These are phyloP conservation scores for Trametes sp. DNA, from an alignment of 1,284 basidiomycete genomes.

Conservation along the genomic window DNA sequence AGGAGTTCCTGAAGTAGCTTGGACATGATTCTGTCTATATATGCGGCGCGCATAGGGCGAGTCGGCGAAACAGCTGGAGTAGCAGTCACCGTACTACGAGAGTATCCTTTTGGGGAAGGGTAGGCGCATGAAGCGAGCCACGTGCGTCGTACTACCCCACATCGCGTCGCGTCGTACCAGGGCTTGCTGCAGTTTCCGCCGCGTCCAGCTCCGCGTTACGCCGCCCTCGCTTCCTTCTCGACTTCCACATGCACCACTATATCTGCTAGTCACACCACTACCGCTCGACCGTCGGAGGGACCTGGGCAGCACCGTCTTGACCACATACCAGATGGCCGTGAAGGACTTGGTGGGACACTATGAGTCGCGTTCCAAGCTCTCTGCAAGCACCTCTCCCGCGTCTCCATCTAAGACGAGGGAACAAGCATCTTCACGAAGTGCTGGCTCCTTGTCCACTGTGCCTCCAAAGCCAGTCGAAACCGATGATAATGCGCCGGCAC, in stretches of 20 bases:
- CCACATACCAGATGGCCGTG: constrained; percentile 36
- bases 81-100: background rate
- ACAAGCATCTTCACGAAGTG: constrained; percentile 10
- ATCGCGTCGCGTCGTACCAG: constrained; percentile 17
- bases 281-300: background rate
- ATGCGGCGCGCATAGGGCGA: no score
- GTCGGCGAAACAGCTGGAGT: no score
- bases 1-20: constrained; percentile 25
- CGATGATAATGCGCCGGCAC: constrained; percentile 6
- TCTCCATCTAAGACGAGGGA: constrained; percentile 13
- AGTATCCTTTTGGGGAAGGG: constrained; percentile 12
- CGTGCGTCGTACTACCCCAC: constrained; percentile 21
- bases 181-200: no score
- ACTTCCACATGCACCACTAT: constrained; percentile 5
- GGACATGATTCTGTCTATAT: no score
- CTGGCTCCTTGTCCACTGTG: background rate
- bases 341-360: constrained; percentile 42
- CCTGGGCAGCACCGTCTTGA: background rate
- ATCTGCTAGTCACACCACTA: background rate
- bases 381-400: constrained; percentile 9
- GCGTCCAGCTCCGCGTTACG: background rate
- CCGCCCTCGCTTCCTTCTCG: background rate
- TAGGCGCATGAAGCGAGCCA: constrained; percentile 16
- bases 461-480: background rate
- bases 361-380: constrained; percentile 31